These are phyloP conservation scores for Euphorbia peplus DNA, from an alignment of 345 rosid species.

Conservation along the genomic window DNA sequence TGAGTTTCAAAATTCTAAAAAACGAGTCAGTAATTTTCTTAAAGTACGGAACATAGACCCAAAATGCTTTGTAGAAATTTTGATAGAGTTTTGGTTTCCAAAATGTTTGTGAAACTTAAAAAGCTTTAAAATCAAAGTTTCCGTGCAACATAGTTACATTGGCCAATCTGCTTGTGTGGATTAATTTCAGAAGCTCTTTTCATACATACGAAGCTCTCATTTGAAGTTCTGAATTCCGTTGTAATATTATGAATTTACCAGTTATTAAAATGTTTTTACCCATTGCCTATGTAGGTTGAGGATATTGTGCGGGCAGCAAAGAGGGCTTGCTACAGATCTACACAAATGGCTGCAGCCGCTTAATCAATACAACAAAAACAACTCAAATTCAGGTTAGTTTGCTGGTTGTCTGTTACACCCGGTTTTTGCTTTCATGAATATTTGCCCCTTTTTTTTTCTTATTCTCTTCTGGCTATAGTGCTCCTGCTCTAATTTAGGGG, in stretches of 20 bases:
- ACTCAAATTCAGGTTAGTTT: slow-evolving; percentile 10
- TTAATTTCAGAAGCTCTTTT: too few relatives aligned
- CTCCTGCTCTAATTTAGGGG: background rate
- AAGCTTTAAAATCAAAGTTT: too few relatives aligned
- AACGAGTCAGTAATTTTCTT: too few relatives aligned
- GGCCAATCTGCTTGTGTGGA: background rate
- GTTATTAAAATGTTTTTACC: background rate
- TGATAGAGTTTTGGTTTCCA: too few relatives aligned
- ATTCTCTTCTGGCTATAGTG: background rate
- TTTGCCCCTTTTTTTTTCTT: background rate
- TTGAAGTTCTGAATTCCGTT: background rate
- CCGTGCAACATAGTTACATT: too few relatives aligned
- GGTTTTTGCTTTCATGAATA: background rate
- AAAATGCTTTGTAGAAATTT: too few relatives aligned
- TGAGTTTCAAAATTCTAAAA: too few relatives aligned
- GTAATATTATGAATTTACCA: background rate
- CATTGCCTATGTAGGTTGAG: slow-evolving; percentile 39
- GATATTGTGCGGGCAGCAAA: slow-evolving; percentile 63
- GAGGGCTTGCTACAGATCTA: slow-evolving; percentile 62
- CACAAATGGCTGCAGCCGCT: slow-evolving; percentile 23
- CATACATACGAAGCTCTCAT: background rate
- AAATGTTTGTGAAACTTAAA: too few relatives aligned
- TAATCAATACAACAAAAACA: slow-evolving; percentile 1
- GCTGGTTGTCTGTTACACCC: background rate
- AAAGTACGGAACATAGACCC: too few relatives aligned